Percentiles rank a stretch among this genome's conserved stretches.
Evolutionary conservation across 1,139 yeast species (phyloP).

Genomic region (Nematodospora anomalae): DNA sequence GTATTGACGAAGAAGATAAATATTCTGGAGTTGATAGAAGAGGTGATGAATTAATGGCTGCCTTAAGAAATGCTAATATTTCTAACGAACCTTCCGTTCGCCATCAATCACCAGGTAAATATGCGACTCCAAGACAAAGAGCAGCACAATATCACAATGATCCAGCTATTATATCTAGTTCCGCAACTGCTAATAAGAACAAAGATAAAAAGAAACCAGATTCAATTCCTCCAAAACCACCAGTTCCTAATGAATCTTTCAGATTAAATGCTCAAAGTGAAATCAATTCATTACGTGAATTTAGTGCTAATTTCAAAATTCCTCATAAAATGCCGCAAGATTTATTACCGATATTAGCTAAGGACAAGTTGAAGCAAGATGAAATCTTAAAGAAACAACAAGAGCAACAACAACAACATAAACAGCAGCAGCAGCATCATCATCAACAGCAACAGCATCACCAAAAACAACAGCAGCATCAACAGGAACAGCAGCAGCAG

Average conservation of each 20-base stretch:
- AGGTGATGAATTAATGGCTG: constrained; percentile 67
- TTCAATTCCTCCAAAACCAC: constrained; percentile 39
- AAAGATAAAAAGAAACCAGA: constrained; percentile 20
- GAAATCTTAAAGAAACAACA: constrained; percentile 49
- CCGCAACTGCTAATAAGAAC: constrained; percentile 27
- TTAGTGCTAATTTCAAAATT: constrained; percentile 79
- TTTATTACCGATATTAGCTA: constrained; percentile 70
- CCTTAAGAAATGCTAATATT: constrained; percentile 42
- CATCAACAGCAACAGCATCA: too few species aligned
- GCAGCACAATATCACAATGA: constrained; percentile 66
- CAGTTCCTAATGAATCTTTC: constrained; percentile 37
- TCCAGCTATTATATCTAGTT: constrained; percentile 72
- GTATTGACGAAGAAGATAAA: constrained; percentile 92
- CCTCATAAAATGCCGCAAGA: constrained; percentile 75
- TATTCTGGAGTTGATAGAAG: constrained; percentile 83
- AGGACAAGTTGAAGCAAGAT: constrained; percentile 64
- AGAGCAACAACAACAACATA: constrained; percentile 16
- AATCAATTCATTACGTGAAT: constrained; percentile 77
- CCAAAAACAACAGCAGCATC: constrained; percentile 19
- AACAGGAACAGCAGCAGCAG: constrained; percentile 16
- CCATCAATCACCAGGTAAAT: constrained; percentile 32
- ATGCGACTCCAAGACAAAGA: constrained; percentile 67
- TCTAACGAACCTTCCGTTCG: constrained; percentile 12
- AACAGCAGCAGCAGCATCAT: constrained; percentile 7
- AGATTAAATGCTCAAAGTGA: constrained; percentile 61